Percentiles rank a stretch among this genome's conserved stretches.
Evolutionary conservation across 1,284 basidiomycete genomes (phyloP).

Genomic region (Rhodotorula sp.): DNA sequence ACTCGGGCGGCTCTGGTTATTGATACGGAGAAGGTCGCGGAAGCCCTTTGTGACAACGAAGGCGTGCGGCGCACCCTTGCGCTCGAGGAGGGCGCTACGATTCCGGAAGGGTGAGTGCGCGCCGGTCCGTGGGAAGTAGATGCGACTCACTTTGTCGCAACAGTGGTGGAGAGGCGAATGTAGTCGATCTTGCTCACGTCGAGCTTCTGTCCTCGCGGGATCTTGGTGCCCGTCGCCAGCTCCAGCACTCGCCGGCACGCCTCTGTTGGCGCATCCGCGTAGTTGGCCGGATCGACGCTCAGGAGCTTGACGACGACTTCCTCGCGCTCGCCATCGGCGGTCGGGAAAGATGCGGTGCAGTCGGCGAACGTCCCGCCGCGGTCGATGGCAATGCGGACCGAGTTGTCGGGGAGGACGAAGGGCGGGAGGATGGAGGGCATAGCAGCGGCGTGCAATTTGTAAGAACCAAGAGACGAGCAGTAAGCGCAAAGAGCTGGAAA

Average conservation of each 20-base stretch:
- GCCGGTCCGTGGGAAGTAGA: too few species aligned
- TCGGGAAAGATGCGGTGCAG: slow-evolving; percentile 41
- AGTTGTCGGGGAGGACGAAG: slow-evolving; percentile 16
- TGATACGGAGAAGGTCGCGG: slow-evolving; percentile 63
- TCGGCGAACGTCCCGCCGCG: slow-evolving; percentile 51
- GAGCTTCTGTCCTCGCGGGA: slow-evolving; percentile 67
- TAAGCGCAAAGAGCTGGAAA: too few species aligned
- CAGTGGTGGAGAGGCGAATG: slow-evolving; percentile 78
- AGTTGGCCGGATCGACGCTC: slow-evolving; percentile 66
- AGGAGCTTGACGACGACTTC: slow-evolving; percentile 55
- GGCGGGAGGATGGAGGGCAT: slow-evolving; percentile 19
- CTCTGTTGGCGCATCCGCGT: slow-evolving; percentile 90
- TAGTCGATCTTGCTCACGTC: slow-evolving; percentile 80
- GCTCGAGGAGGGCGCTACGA: slow-evolving; percentile 75
- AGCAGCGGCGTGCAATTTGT: neutral
- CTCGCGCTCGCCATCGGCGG: slow-evolving; percentile 16
- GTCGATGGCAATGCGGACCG: slow-evolving; percentile 36
- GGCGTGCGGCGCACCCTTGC: slow-evolving; percentile 88
- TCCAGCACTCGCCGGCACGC: slow-evolving; percentile 90
- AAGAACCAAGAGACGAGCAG: too few species aligned
- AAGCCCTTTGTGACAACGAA: slow-evolving; percentile 87
- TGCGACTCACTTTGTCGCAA: slow-evolving; percentile 72
- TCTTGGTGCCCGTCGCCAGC: slow-evolving; percentile 66
- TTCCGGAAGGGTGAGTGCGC: neutral
- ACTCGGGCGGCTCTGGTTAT: slow-evolving; percentile 61